Percentiles rank a stretch among this genome's conserved stretches.
phyloP scores from a whole-genome alignment of 2,329 filamentous ascomycete genomes.

The Scortechinia acanthostroma region DNA sequence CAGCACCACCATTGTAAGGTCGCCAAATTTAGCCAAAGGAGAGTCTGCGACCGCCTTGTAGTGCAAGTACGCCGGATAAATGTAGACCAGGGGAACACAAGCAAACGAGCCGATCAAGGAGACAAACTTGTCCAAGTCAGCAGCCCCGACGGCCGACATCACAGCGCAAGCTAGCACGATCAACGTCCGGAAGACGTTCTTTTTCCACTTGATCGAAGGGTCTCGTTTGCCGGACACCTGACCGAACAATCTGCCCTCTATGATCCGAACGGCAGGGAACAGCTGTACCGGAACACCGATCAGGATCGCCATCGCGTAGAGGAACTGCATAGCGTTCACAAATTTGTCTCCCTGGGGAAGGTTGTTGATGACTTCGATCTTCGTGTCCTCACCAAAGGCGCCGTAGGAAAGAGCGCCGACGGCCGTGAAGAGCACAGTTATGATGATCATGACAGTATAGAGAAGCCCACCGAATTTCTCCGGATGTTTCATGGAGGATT shows the following conservation, averaged over 20 bases:
- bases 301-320: slow-evolving; percentile 70
- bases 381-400: slow-evolving; percentile 62
- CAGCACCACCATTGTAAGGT: slow-evolving; percentile 54
- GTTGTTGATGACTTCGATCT: slow-evolving; percentile 71
- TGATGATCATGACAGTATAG: slow-evolving; percentile 64
- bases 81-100: slow-evolving; percentile 71
- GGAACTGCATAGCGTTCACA: slow-evolving; percentile 71
- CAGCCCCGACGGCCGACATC: slow-evolving; percentile 57
- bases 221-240: slow-evolving; percentile 60
- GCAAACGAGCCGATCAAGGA: slow-evolving; percentile 68
- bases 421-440: slow-evolving; percentile 66
- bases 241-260: slow-evolving; percentile 64
- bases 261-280: slow-evolving; percentile 67
- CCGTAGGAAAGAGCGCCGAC: slow-evolving; percentile 70
- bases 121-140: slow-evolving; percentile 69
- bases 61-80: slow-evolving; percentile 67
- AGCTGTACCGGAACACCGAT: slow-evolving; percentile 69
- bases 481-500: slow-evolving; percentile 68
- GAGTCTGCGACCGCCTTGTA: slow-evolving; percentile 58
- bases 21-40: slow-evolving; percentile 43
- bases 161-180: slow-evolving; percentile 51
- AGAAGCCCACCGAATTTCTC: slow-evolving; percentile 61
- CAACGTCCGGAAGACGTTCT: slow-evolving; percentile 57
- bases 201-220: slow-evolving; percentile 65
- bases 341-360: slow-evolving; percentile 64